Evolutionary conservation across 768 basidiomycete genomes (phyloP).

Genomic region (Cubamyces sp.): DNA sequence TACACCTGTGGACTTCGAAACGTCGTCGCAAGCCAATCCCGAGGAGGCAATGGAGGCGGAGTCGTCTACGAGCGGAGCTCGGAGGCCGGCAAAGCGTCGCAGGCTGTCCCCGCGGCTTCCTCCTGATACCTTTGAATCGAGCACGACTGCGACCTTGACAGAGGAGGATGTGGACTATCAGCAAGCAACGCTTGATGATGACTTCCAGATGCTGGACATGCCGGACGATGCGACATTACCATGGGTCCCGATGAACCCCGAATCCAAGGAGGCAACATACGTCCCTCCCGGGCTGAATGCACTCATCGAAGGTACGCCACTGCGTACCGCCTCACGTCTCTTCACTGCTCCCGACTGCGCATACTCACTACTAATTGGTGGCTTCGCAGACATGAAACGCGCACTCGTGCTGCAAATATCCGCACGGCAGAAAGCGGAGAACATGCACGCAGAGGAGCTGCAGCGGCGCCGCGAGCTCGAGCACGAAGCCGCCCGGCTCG

Average conservation of each 20-base stretch:
- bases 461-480: slow-evolving; percentile 38
- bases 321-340: slow-evolving; percentile 14
- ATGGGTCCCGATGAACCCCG: slow-evolving; percentile 36
- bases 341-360: slow-evolving; percentile 1
- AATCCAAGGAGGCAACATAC: slow-evolving; percentile 24
- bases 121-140: background rate
- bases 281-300: slow-evolving; percentile 41
- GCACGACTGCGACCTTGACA: background rate
- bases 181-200: slow-evolving; percentile 11
- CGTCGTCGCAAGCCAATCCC: slow-evolving; percentile 1
- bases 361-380: background rate
- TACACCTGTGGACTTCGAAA: slow-evolving; percentile 1
- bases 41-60: slow-evolving; percentile 3
- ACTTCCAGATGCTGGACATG: slow-evolving; percentile 41
- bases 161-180: slow-evolving; percentile 3
- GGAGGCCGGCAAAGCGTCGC: slow-evolving; percentile 11
- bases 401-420: slow-evolving; percentile 36
- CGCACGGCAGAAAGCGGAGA: slow-evolving; percentile 41
- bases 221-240: slow-evolving; percentile 39
- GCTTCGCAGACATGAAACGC: slow-evolving; percentile 38
- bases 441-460: slow-evolving; percentile 37
- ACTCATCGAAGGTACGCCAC: slow-evolving; percentile 42
- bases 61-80: slow-evolving; percentile 8
- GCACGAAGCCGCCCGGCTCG: slow-evolving; percentile 24
- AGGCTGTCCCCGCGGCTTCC: slow-evolving; percentile 5